Base-by-base conservation (phyloP, 75 land plant genomes). In the Selaginella moellendorffii region DNA sequence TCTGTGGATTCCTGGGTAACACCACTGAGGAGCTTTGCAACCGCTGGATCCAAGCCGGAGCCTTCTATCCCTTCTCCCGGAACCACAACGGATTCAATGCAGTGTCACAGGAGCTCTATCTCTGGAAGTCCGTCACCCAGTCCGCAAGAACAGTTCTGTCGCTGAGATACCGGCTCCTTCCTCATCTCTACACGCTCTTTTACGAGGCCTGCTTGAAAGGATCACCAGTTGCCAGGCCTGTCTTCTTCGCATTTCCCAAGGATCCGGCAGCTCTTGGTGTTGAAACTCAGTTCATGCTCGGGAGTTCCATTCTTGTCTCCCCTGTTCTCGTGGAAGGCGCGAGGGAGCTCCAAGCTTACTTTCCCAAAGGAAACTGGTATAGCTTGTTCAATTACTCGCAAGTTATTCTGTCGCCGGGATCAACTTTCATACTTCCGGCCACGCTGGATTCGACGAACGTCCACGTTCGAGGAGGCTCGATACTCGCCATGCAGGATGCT, bases 401-500 rank as follows among this genome's bases (percentile, higher is more conserved):
- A 10, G 18, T 46, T 10, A 46, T 46, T 10, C 10, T 46, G 10
- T 46, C 51, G 10, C 14, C 10, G 18, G 51, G 51, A 46, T 31
- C 26, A 14, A 53, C 58, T 24, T 64, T 78, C 14, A 68, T 8
- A 0, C 82, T 92, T 8, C 54, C 70, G 24, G 89, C 97, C 12
- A 86, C 89, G 0, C 31, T 77, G 2, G 86, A 88, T 52, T 69
- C 74, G 19, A 74, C 78, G 63, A 82, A 92, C 28, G 97, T 92
- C 61, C 97, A 88, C 54, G 74, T 88, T 0, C 71, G 71, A 8
- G 84, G 83, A 63, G 88, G 85, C 0, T 77, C 77, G 23, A 80
- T 88, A 22, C 52, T 92, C 18, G 86, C 95, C 2, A 67, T 92
- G 81, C 97, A 92, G 66, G 84, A 76, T 24, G 72, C 68, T 17